A percentile compares a stretch with the other conserved stretches of the same genome.
Evolutionary conservation across 192 early-diverging fungal genomes (phyloP).

Genomic region (Funneliformis geosporum): DNA sequence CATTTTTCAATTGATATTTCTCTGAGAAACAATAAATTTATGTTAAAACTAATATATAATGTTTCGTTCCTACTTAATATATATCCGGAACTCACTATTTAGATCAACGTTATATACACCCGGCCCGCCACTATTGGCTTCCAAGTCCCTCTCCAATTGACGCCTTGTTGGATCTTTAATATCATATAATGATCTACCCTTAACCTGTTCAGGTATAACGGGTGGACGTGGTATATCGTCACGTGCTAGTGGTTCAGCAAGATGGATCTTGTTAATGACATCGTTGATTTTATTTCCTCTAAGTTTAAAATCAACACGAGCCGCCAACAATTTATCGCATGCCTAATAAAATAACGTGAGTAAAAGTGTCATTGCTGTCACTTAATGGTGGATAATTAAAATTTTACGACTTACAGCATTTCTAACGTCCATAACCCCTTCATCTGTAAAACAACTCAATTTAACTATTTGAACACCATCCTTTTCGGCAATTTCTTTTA

Average conservation of each 20-base stretch:
- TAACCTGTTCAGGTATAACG: constrained; percentile 76
- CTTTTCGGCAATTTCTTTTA: constrained; percentile 72
- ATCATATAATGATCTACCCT: constrained; percentile 74
- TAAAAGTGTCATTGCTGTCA: background rate
- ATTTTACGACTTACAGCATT: constrained; percentile 53
- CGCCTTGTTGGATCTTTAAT: constrained; percentile 78
- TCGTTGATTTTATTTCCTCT: constrained; percentile 86
- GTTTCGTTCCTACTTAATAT: background rate
- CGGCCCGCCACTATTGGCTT: constrained; percentile 86
- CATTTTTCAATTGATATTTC: constrained; percentile 78
- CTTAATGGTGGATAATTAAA: background rate
- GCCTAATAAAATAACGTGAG: constrained; percentile 45
- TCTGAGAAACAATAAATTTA: constrained; percentile 46
- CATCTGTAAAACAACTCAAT: constrained; percentile 91
- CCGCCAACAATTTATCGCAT: constrained; percentile 90
- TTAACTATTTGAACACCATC: constrained; percentile 73
- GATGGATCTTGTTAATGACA: constrained; percentile 94
- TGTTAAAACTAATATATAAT: background rate
- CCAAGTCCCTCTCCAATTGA: constrained; percentile 88
- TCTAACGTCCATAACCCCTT: constrained; percentile 96
- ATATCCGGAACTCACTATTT: constrained; percentile 60
- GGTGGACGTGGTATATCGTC: constrained; percentile 84
- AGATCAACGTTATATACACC: constrained; percentile 97
- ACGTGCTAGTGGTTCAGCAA: constrained; percentile 84
- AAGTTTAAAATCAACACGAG: constrained; percentile 95